Percentiles rank a stretch among this genome's conserved stretches.
phyloP scores from a whole-genome alignment of 2,329 filamentous ascomycete species.

The Tolypocladium guangdongense region DNA sequence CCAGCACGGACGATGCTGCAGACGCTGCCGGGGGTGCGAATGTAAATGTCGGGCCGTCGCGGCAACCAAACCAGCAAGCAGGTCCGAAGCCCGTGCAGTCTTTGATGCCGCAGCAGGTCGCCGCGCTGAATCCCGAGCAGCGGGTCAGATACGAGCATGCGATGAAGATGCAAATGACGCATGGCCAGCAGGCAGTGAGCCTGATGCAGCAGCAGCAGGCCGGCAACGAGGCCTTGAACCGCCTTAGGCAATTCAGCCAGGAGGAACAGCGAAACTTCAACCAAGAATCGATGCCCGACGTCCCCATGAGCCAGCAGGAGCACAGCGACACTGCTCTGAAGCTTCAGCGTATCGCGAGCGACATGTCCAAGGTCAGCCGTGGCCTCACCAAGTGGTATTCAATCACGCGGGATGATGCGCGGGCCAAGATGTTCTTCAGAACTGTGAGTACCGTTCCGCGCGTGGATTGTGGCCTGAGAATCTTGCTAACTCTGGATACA shows the following conservation, averaged over 20 bases:
- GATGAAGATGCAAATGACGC: slow-evolving; percentile 18
- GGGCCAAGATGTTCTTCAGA: slow-evolving; percentile 41
- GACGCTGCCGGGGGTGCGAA: slow-evolving; percentile 16
- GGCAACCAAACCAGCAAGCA: slow-evolving; percentile 14
- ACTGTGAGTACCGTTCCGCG: slow-evolving; percentile 29
- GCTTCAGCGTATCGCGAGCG: slow-evolving; percentile 27
- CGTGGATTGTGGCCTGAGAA: no score
- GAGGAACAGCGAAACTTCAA: slow-evolving; percentile 29
- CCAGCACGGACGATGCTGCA: slow-evolving; percentile 33
- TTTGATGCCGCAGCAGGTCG: slow-evolving; percentile 23
- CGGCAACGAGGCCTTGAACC: slow-evolving; percentile 14
- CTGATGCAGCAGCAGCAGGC: slow-evolving; percentile 8
- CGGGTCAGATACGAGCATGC: slow-evolving; percentile 31
- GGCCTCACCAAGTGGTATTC: slow-evolving; percentile 36
- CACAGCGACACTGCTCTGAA: slow-evolving; percentile 32
- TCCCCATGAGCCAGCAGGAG: slow-evolving; percentile 34
- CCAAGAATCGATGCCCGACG: slow-evolving; percentile 31
- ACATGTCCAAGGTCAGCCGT: slow-evolving; percentile 34
- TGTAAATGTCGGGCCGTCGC: slow-evolving; percentile 5
- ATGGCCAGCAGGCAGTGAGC: slow-evolving; percentile 7
- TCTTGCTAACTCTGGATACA: slow-evolving; percentile 25
- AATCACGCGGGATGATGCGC: slow-evolving; percentile 35
- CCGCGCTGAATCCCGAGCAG: slow-evolving; percentile 32
- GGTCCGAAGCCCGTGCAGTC: slow-evolving; percentile 11
- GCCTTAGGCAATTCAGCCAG: slow-evolving; percentile 23